These are phyloP conservation scores for Fulvia fulva DNA, from an alignment of 2,329 filamentous ascomycete genomes.

Conservation along the genomic window DNA sequence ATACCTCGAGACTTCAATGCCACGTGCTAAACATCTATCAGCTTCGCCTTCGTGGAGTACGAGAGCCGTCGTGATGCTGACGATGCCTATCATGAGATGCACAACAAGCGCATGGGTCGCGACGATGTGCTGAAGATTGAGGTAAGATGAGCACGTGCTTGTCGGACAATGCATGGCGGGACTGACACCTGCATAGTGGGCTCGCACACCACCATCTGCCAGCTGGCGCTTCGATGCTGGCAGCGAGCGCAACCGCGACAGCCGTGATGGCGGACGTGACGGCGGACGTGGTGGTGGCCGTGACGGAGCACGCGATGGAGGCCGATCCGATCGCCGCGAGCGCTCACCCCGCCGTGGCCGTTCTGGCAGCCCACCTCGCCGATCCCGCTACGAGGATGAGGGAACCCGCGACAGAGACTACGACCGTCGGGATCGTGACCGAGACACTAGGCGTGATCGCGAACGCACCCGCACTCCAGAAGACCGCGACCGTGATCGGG, in stretches of 20 bases:
- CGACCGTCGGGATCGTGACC: slow-evolving; percentile 39
- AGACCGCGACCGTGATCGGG: slow-evolving; percentile 67
- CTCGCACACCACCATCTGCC: slow-evolving; percentile 92
- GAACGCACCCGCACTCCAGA: slow-evolving; percentile 53
- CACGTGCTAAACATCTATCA: slow-evolving; percentile 41
- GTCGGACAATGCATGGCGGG: slow-evolving; percentile 10
- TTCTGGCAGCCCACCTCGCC: slow-evolving; percentile 51
- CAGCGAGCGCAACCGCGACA: slow-evolving; percentile 65
- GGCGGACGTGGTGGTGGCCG: slow-evolving; percentile 56
- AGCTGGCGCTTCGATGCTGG: slow-evolving; percentile 98
- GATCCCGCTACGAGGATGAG: slow-evolving; percentile 69
- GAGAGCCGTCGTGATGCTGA: slow-evolving; percentile 97
- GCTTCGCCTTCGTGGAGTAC: slow-evolving; percentile 98
- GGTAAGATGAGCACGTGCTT: slow-evolving; percentile 51
- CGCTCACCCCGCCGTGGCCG: slow-evolving; percentile 71
- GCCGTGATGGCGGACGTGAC: slow-evolving; percentile 45
- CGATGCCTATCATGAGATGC: slow-evolving; percentile 99
- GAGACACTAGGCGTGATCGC: slow-evolving; percentile 56
- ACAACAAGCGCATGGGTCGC: slow-evolving; percentile 95
- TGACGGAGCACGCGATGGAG: slow-evolving; percentile 58
- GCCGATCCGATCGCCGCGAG: slow-evolving; percentile 52
- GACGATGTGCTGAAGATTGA: slow-evolving; percentile 98
- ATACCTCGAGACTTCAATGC: neutral
- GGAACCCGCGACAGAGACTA: slow-evolving; percentile 65
- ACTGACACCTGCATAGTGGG: slow-evolving; percentile 66